Conservation (phyloP, 208 protist species). For the Angomonas deanei region DNA sequence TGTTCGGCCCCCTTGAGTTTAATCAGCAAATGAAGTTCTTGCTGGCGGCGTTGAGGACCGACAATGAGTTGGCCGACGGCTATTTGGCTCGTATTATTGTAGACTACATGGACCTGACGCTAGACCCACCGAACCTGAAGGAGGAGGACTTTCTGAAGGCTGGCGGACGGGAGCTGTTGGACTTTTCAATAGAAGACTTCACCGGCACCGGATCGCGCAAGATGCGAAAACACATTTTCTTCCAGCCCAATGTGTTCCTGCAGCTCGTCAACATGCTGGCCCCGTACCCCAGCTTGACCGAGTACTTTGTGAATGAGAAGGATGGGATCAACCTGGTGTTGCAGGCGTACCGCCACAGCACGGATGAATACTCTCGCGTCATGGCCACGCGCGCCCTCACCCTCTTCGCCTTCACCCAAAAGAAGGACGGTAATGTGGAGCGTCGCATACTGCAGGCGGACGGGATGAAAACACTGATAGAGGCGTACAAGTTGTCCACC, state of each 20-base stretch:
- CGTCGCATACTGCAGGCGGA: slow-evolving; percentile 61
- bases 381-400: slow-evolving; percentile 72
- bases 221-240: slow-evolving; percentile 80
- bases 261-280: slow-evolving; percentile 78
- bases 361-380: slow-evolving; percentile 66
- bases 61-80: slow-evolving; percentile 87
- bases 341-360: slow-evolving; percentile 57
- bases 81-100: slow-evolving; percentile 83
- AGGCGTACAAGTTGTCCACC: slow-evolving; percentile 74
- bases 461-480: slow-evolving; percentile 62
- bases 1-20: slow-evolving; percentile 86
- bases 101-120: slow-evolving; percentile 84
- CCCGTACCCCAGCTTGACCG: slow-evolving; percentile 56
- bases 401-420: slow-evolving; percentile 79
- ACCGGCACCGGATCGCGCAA: slow-evolving; percentile 40
- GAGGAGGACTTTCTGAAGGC: slow-evolving; percentile 63
- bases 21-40: slow-evolving; percentile 86
- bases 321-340: slow-evolving; percentile 76
- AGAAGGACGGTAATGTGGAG: slow-evolving; percentile 75
- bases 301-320: slow-evolving; percentile 67
- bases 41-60: slow-evolving; percentile 72
- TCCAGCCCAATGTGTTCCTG: slow-evolving; percentile 78
- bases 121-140: slow-evolving; percentile 65
- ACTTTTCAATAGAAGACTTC: slow-evolving; percentile 83
- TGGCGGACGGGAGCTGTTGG: slow-evolving; percentile 60